Conservation (phyloP, 768 basidiomycete genomes). For the Tricholoma bakamatsutake region DNA sequence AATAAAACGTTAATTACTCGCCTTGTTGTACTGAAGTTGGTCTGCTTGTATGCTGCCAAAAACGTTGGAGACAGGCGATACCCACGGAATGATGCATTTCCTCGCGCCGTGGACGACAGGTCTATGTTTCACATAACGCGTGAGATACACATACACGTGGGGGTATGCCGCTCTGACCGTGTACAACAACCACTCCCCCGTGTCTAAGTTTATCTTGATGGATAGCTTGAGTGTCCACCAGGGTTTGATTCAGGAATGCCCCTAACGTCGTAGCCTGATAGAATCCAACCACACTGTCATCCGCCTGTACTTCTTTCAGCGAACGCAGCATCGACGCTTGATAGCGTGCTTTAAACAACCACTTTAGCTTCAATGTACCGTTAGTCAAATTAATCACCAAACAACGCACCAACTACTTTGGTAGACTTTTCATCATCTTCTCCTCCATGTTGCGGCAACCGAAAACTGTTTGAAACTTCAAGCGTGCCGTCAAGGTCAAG, state of each 20-base stretch:
- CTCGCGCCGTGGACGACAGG: conserved; percentile 69
- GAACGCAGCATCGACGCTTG: conserved; percentile 82
- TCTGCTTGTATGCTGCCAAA: conserved; percentile 74
- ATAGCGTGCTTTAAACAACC: conserved; percentile 55
- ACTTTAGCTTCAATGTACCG: conserved; percentile 3
- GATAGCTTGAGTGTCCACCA: conserved; percentile 79
- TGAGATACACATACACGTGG: neutral
- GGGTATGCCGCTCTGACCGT: conserved; percentile 42
- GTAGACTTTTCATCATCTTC: conserved; percentile 82
- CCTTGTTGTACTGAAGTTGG: conserved; percentile 84
- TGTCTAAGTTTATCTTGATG: conserved; percentile 84
- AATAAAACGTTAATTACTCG: conserved; percentile 30
- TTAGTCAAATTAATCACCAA: conserved; percentile 2
- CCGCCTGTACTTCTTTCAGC: conserved; percentile 85
- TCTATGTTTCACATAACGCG: conserved; percentile 36
- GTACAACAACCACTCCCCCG: conserved; percentile 80
- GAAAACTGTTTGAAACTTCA: conserved; percentile 89
- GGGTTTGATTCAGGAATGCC: conserved; percentile 75
- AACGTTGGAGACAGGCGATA: conserved; percentile 80
- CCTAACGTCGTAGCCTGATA: conserved; percentile 88
- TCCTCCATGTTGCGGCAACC: conserved; percentile 63
- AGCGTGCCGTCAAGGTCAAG: conserved; percentile 88
- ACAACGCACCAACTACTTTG: conserved; percentile 61
- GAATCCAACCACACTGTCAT: conserved; percentile 90
- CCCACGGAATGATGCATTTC: conserved; percentile 85